Evolutionary conservation across 2,329 filamentous ascomycete genomes (phyloP), one percentile per base, ranked within the genome.

Genomic region (Calonectria fujianensis): DNA sequence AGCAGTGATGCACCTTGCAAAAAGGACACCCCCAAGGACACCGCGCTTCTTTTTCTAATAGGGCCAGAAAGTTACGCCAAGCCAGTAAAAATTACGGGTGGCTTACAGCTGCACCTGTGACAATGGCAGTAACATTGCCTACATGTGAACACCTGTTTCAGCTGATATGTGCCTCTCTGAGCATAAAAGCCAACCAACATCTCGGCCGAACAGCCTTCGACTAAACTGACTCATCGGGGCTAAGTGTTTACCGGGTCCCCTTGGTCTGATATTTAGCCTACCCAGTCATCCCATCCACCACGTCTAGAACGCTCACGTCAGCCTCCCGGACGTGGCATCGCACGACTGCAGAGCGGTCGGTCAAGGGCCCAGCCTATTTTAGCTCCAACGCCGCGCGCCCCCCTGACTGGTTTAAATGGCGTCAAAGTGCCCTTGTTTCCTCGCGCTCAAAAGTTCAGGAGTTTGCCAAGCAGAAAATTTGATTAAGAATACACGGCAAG

Each of bases 241-340:
- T 61, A 61, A 24, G 14, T 39, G 11, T 18, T 18, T 39, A 29
- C 35, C 52, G 52, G 18, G 18, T 18, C 10, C 51, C 51, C 18
- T 57, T 61, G 11, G 57, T 61, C 27, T 16, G n/a, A 4, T 37
- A 18, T 61, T 37, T 61, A 61, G 32, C 57, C 32, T 61, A 18
- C 31, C 14, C 13, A 7, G 20, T 24, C n/a, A 37, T 39, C 10
- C 35, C 35, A 39, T 24, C 37, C 57, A 61, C 57, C n/a, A 32
- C n/a, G 37, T 24, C 24, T 14, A 27, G 37, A 27, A 61, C 57
- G 32, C 57, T 61, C 57, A 61, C 57, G 57, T 61, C 57, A 61
- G 57, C 57, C 11, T 16, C n/a, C 35, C 35, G 14, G 35, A 39
- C 57, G 57, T 61, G 57, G 57, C 57, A 39, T n/a, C 57, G 57